Conservation (phyloP, 2,329 filamentous ascomycete species). For the Fusarium hainanense region DNA sequence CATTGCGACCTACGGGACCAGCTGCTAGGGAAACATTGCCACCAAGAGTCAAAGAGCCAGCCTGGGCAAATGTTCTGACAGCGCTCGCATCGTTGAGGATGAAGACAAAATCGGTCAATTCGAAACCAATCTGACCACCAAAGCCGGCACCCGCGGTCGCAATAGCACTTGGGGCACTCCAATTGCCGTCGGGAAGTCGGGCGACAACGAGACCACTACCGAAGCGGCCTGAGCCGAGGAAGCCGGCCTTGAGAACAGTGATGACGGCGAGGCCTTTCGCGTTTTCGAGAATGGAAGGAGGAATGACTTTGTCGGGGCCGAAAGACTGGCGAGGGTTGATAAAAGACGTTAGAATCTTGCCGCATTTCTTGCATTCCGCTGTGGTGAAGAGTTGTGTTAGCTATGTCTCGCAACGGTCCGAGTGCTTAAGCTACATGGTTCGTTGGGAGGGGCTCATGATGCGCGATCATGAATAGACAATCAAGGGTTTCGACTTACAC, state of each 20-base stretch:
- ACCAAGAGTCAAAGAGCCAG: constrained; percentile 89
- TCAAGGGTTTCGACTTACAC: constrained; percentile 63
- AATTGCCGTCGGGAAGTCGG: constrained; percentile 78
- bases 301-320: constrained; percentile 97
- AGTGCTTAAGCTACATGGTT: constrained; percentile 10
- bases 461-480: constrained; percentile 32
- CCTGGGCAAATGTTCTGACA: constrained; percentile 93
- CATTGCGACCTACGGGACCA: constrained; percentile 92
- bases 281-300: constrained; percentile 86
- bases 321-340: constrained; percentile 93
- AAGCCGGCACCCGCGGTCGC: constrained; percentile 84
- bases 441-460: constrained; percentile 31
- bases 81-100: constrained; percentile 93
- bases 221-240: constrained; percentile 84
- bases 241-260: constrained; percentile 87
- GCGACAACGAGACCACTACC: constrained; percentile 86
- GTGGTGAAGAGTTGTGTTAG: constrained; percentile 34
- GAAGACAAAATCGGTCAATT: constrained; percentile 95
- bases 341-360: constrained; percentile 94
- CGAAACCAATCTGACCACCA: constrained; percentile 87
- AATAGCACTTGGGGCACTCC: constrained; percentile 86
- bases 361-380: constrained; percentile 98
- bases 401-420: constrained; percentile 11
- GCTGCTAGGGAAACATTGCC: constrained; percentile 97
- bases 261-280: constrained; percentile 92